phyloP scores from a whole-genome alignment of 495 filamentous ascomycete genomes.

The Alectoria sarmentosa region DNA sequence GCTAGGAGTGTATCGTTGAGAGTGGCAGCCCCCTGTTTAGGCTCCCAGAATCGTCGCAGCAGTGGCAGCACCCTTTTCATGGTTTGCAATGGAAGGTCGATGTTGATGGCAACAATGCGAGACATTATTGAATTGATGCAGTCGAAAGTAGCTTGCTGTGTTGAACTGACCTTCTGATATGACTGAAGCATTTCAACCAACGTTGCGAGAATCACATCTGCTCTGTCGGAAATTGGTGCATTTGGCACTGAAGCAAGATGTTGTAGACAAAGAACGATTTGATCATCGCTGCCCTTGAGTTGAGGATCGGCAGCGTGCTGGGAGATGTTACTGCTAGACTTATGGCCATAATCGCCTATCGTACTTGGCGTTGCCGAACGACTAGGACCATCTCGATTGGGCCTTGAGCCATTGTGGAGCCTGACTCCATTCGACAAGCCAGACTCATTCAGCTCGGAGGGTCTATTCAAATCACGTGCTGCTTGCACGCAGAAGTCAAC shows the following conservation, averaged over 20 bases:
- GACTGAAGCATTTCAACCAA: constrained; percentile 57
- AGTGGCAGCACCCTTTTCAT: constrained; percentile 58
- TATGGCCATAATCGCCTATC: constrained; percentile 4
- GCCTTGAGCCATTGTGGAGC: not conserved
- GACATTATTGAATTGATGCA: constrained; percentile 64
- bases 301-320: constrained; percentile 15
- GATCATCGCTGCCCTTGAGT: constrained; percentile 37
- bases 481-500: constrained; percentile 60
- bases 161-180: constrained; percentile 50
- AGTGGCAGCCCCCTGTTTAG: constrained; percentile 42
- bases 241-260: constrained; percentile 60
- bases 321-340: constrained; percentile 1
- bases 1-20: constrained; percentile 67
- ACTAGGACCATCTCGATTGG: constrained; percentile 6
- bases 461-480: constrained; percentile 30
- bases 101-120: constrained; percentile 58
- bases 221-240: constrained; percentile 57
- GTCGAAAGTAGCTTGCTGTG: constrained; percentile 65
- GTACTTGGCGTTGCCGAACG: constrained; percentile 20
- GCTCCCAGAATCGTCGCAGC: constrained; percentile 66
- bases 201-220: constrained; percentile 49
- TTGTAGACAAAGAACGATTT: constrained; percentile 60
- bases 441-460: not conserved
- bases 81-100: constrained; percentile 50
- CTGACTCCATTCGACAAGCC: not conserved